A percentile compares a stretch with the other conserved stretches of the same genome.
These are phyloP conservation scores for Talaromyces pinophilus DNA, from an alignment of 2,329 filamentous ascomycete species.

Conservation along the genomic window DNA sequence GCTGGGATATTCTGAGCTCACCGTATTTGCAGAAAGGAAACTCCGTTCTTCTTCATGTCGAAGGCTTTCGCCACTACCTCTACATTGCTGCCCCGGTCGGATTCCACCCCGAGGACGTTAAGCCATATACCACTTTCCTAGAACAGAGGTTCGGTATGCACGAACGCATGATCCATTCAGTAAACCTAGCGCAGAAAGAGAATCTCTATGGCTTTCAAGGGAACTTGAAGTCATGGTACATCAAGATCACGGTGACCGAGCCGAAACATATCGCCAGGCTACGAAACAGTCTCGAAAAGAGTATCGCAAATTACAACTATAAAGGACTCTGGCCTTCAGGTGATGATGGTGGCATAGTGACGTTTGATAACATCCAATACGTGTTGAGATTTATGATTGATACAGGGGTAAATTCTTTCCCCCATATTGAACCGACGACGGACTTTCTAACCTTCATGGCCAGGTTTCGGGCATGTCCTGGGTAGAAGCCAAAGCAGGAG, in stretches of 20 bases:
- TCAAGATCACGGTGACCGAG: slow-evolving; percentile 91
- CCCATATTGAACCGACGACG: background rate
- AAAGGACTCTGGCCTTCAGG: slow-evolving; percentile 80
- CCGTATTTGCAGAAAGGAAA: slow-evolving; percentile 63
- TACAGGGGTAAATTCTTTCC: slow-evolving; percentile 63
- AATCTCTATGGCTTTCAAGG: slow-evolving; percentile 94
- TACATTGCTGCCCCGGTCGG: slow-evolving; percentile 85
- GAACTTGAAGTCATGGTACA: slow-evolving; percentile 84
- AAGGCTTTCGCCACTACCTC: slow-evolving; percentile 92
- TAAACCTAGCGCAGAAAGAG: slow-evolving; percentile 79
- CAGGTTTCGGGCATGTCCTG: slow-evolving; percentile 94
- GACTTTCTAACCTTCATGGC: slow-evolving; percentile 12
- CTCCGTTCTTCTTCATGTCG: slow-evolving; percentile 92
- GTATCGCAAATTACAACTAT: slow-evolving; percentile 71
- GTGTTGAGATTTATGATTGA: slow-evolving; percentile 97
- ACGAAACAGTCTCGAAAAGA: slow-evolving; percentile 71
- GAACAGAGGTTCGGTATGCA: slow-evolving; percentile 76
- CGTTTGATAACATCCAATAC: slow-evolving; percentile 95
- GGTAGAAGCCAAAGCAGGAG: slow-evolving; percentile 78
- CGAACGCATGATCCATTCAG: slow-evolving; percentile 73
- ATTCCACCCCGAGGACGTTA: slow-evolving; percentile 77
- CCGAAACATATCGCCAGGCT: slow-evolving; percentile 80
- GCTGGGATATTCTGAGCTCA: background rate
- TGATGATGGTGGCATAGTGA: slow-evolving; percentile 69
- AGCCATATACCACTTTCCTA: slow-evolving; percentile 75